Base-by-base conservation (phyloP, 192 early-diverging fungal genomes). In the Coemansia sp. region DNA sequence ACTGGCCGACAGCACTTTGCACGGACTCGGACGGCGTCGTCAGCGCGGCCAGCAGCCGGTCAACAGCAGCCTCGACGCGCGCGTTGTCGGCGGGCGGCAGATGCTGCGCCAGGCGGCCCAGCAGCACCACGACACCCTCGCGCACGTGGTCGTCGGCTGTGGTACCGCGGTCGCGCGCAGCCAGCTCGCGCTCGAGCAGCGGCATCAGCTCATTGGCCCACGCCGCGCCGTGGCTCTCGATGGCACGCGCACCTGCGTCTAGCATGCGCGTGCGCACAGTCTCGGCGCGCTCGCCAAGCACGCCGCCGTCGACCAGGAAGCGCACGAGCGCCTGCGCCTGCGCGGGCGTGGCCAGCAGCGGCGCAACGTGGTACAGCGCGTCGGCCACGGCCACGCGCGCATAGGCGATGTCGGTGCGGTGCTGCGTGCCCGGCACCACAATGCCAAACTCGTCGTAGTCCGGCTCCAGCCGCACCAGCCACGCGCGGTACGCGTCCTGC, bases 1-100 rank as follows among this genome's bases (percentile, higher is more conserved):
- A 98, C 65, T 96, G 89, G 10, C 89, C 82, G 25, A 99, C 95
- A 6, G 96, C 93, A 31, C 87, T 82, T 78, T 99, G 97, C 24
- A 99, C 97, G 14, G 88, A 58, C 76, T 99, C 97, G 0, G 93
- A 91, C 9, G 97, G 97, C 18, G 95, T 99, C 25, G 86, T 81
- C 43, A 99, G 80, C 10, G 97, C 91, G 11, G 89, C 92, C 21
- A 99, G 80, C 28, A 99, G 76, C 58, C 89, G 94, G 28, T 89
- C 85, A 6, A 98, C 89, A 35, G 94, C 91, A 1, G 83, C 85
- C 6, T 84, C 84, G 28, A 99, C 87, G 55, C 88, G 88, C 14
- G 51, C 52, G 4, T 47, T 57, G 16, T 75, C 69, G 61, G 92
- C 90, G 9, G 86, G 25, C 18, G 89, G 87, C 58, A 99, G 71